These are phyloP conservation scores for Ganoderma lingzhi DNA, from an alignment of 1,284 basidiomycete species.

Conservation along the genomic window DNA sequence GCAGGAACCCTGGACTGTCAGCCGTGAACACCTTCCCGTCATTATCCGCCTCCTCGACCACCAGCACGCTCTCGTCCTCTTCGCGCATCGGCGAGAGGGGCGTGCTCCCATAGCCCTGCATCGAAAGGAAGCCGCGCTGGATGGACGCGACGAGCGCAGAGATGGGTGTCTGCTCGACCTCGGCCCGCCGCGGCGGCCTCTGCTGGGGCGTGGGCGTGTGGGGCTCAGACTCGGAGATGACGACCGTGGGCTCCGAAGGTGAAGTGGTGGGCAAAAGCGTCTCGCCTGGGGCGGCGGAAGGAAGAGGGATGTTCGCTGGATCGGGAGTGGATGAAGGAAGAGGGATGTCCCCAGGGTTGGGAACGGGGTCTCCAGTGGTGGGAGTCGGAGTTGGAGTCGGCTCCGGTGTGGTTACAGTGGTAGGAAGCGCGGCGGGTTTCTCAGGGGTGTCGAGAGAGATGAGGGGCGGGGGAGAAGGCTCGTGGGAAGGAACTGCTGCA, in stretches of 20 bases:
- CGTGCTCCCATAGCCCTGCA: constrained; percentile 36
- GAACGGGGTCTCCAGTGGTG: background rate
- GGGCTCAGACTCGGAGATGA: constrained; percentile 11
- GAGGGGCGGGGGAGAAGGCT: constrained; percentile 7
- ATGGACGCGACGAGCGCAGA: constrained; percentile 73
- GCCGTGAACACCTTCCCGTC: constrained; percentile 25
- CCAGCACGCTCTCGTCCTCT: constrained; percentile 24
- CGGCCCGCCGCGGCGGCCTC: constrained; percentile 13
- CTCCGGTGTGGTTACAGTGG: background rate
- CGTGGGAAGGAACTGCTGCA: background rate
- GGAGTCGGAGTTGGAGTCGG: background rate
- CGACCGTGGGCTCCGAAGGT: constrained; percentile 10
- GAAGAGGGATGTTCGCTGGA: constrained; percentile 23
- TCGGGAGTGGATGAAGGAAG: constrained; percentile 8
- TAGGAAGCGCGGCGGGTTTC: background rate
- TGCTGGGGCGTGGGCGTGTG: constrained; percentile 24
- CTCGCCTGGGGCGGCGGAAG: constrained; percentile 12
- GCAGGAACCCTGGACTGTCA: constrained; percentile 1
- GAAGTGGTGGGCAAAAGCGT: background rate
- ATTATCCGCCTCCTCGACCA: constrained; percentile 9
- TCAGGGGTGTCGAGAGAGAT: constrained; percentile 15
- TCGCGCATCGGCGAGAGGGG: constrained; percentile 31
- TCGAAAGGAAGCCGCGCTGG: constrained; percentile 71
- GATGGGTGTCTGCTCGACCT: constrained; percentile 63
- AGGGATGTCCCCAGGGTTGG: constrained; percentile 19